These are phyloP conservation scores for Candida xiaguanensis DNA, from an alignment of 805 yeast genomes.

Conservation along the genomic window DNA sequence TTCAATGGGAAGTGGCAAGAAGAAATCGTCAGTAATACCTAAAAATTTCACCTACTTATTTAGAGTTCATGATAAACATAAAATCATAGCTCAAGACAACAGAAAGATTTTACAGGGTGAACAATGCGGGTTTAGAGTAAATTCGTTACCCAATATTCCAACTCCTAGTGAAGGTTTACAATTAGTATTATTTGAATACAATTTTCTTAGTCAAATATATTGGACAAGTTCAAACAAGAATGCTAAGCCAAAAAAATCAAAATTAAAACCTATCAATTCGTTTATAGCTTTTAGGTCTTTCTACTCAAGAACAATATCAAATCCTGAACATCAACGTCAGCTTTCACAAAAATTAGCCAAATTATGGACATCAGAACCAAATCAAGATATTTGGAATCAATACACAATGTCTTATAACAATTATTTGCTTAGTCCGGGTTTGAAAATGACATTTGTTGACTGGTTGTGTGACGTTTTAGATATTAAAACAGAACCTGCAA, in stretches of 20 bases:
- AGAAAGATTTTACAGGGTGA: neutral
- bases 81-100: neutral
- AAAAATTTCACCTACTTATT: slow-evolving; percentile 5
- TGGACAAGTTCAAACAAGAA: slow-evolving; percentile 2
- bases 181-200: slow-evolving; percentile 11
- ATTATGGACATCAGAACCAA: slow-evolving; percentile 23
- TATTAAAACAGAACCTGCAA: slow-evolving; percentile 1
- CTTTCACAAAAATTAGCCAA: slow-evolving; percentile 21
- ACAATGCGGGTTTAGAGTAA: slow-evolving; percentile 5
- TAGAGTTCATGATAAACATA: slow-evolving; percentile 3
- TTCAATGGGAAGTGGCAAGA: slow-evolving; percentile 2
- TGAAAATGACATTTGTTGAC: slow-evolving; percentile 12
- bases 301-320: slow-evolving; percentile 20
- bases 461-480: slow-evolving; percentile 18
- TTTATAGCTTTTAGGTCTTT: slow-evolving; percentile 29
- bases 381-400: slow-evolving; percentile 25
- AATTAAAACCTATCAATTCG: slow-evolving; percentile 19
- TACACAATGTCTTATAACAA: slow-evolving; percentile 27
- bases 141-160: slow-evolving; percentile 14
- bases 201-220: slow-evolving; percentile 4
- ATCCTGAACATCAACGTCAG: slow-evolving; percentile 18
- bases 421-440: slow-evolving; percentile 3
- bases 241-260: slow-evolving; percentile 6
- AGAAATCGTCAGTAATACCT: slow-evolving; percentile 1
- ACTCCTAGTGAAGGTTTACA: slow-evolving; percentile 11